Evolutionary conservation across 768 basidiomycete species (phyloP).

Genomic region (Tricholoma furcatifolium): DNA sequence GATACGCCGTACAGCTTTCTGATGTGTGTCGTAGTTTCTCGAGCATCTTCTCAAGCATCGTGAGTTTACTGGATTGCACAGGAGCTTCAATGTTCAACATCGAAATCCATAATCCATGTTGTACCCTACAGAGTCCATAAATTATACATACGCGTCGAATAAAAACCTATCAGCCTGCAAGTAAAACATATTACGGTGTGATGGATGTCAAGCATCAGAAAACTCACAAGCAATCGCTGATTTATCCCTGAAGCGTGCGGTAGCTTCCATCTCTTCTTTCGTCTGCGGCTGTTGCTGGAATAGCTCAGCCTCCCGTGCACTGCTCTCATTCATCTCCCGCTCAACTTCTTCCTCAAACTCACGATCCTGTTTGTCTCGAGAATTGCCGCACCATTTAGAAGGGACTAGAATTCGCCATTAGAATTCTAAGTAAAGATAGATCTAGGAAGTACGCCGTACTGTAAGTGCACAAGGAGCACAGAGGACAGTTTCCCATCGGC

Average conservation of each 20-base stretch:
- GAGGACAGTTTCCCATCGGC: conserved; percentile 6
- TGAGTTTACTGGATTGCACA: no score
- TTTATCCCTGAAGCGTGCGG: conserved; percentile 8
- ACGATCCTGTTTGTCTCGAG: not conserved
- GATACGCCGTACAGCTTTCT: no score
- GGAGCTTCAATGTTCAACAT: no score
- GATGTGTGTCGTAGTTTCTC: no score
- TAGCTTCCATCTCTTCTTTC: conserved; percentile 9
- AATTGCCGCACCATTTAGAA: conserved; percentile 15
- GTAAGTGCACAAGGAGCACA: conserved; percentile 10
- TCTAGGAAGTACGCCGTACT: not conserved
- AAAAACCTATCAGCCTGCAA: no score
- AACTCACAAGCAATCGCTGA: conserved; percentile 13
- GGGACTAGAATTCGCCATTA: conserved; percentile 5
- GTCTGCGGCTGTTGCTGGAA: conserved; percentile 12
- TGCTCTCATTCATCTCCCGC: not conserved
- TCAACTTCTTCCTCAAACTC: not conserved
- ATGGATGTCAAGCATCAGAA: not conserved
- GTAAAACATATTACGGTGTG: no score
- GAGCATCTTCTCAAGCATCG: no score
- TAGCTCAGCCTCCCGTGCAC: conserved; percentile 10
- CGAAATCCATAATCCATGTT: no score
- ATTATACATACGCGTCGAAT: no score
- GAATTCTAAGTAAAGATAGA: not conserved
- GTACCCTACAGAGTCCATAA: no score